phyloP scores from a whole-genome alignment of 345 rosid species.

The Bruguiera gymnorhiza region DNA sequence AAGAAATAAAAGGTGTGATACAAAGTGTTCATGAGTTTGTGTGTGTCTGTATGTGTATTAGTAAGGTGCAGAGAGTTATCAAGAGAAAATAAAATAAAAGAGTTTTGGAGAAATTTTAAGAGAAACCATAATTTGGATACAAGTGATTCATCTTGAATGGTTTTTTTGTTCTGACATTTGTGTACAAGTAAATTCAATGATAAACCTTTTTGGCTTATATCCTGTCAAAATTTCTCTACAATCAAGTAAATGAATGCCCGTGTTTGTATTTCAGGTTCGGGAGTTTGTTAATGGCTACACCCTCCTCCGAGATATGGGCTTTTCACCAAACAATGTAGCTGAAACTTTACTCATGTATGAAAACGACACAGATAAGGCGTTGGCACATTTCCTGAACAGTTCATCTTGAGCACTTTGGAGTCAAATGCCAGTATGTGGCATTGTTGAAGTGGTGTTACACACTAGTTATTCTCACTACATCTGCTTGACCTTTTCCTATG shows the following conservation, averaged over 20 bases:
- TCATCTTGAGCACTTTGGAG: slow-evolving; percentile 1
- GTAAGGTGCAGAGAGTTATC: no score
- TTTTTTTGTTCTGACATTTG: no score
- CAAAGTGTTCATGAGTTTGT: no score
- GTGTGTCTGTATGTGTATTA: no score
- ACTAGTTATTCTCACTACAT: neutral
- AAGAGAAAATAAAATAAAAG: no score
- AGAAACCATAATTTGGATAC: no score
- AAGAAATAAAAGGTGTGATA: no score
- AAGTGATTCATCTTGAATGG: no score
- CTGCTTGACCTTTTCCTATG: neutral
- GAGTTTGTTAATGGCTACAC: slow-evolving; percentile 62
- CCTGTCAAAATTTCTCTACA: neutral
- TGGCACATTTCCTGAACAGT: slow-evolving; percentile 45
- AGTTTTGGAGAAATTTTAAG: no score
- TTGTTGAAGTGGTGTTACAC: neutral
- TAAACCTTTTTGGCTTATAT: no score
- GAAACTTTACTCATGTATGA: slow-evolving; percentile 67
- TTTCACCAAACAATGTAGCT: slow-evolving; percentile 57
- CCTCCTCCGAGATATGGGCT: slow-evolving; percentile 77
- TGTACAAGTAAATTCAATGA: no score
- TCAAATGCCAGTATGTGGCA: neutral
- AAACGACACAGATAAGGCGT: slow-evolving; percentile 72
- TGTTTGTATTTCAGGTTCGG: slow-evolving; percentile 44
- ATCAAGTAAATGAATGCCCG: neutral